These are phyloP conservation scores for Cubamyces sp. DNA, from an alignment of 768 basidiomycete species.

Conservation along the genomic window DNA sequence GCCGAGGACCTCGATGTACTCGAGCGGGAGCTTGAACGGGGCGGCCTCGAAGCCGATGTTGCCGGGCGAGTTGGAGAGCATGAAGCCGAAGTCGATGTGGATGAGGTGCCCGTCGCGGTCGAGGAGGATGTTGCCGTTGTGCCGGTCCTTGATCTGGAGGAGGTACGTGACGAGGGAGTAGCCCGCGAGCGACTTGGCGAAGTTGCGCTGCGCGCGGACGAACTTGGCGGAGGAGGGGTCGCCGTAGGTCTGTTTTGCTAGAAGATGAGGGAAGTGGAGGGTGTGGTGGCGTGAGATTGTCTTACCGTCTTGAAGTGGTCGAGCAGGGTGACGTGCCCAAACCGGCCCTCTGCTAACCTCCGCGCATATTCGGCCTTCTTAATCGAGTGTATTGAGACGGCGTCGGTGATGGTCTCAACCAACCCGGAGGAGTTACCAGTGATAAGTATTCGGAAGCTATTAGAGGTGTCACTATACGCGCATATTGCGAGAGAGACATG, in stretches of 20 bases:
- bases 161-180: constrained; percentile 97
- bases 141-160: constrained; percentile 96
- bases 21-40: constrained; percentile 93
- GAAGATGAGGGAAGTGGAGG: background rate
- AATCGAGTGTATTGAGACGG: constrained; percentile 98
- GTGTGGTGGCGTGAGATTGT: constrained; percentile 9
- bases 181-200: constrained; percentile 91
- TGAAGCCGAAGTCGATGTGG: constrained; percentile 99
- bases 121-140: constrained; percentile 97
- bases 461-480: background rate
- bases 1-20: constrained; percentile 96
- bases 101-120: constrained; percentile 95
- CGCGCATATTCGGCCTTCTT: constrained; percentile 98
- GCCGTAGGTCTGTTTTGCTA: constrained; percentile 74
- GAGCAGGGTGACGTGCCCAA: constrained; percentile 86
- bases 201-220: constrained; percentile 88
- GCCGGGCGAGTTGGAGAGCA: constrained; percentile 95
- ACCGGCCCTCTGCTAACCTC: constrained; percentile 74
- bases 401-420: constrained; percentile 97
- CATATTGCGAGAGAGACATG: background rate
- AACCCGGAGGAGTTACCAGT: constrained; percentile 92
- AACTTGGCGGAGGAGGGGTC: constrained; percentile 87
- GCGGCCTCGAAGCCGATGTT: constrained; percentile 99
- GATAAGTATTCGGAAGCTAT: constrained; percentile 93
- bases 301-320: constrained; percentile 90